Base-by-base conservation (phyloP, 192 early-diverging fungal species). In the Podila epigama region DNA sequence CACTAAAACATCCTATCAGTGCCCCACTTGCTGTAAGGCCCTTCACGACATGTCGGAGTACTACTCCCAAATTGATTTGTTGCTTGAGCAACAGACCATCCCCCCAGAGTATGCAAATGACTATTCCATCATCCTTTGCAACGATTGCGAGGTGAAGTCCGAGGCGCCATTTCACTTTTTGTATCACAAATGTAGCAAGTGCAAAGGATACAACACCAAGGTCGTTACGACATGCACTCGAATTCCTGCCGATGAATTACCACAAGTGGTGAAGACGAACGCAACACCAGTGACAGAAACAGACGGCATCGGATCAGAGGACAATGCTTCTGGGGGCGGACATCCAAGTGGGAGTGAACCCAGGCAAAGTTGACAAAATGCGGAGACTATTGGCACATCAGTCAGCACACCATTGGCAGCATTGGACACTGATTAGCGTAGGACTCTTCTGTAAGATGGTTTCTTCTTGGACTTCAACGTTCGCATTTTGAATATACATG, bases 151-250 rank as follows among this genome's bases (percentile, higher is more conserved):
- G 58, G 85, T 91, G 62, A 90, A 91, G 55, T 94, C 91, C 5
- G 73, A 83, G 28, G 92, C 92, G 13, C 93, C 91, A 63, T 98
- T 90, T 82, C 95, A 99, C 70, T 99, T 98, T 80, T 51, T 99
- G n/a, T 98, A 99, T 69, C 97, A 99, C 85, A 98, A 98, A 73
- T 99, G 97, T 71, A 69, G 79, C 2, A 69, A 82, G 20, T 99
- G 97, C 75, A 58, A 69, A 32, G 92, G 93, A 20, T 99, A 94
- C 79, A 99, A 97, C 69, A 99, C 95, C 2, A 91, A 91, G 55
- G 90, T 95, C 0, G 60, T 95, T 36, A 75, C 84, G 35, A 95
- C 92, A 10, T 75, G 66, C 37, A 67, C 37, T 20, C 36, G 71
- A 4, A 28, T 48, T 1, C 10, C 53, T 0, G 60, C 61, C 10